Conservation (phyloP, 2,329 filamentous ascomycete genomes). For the Ceratocystiopsis brevicomis region DNA sequence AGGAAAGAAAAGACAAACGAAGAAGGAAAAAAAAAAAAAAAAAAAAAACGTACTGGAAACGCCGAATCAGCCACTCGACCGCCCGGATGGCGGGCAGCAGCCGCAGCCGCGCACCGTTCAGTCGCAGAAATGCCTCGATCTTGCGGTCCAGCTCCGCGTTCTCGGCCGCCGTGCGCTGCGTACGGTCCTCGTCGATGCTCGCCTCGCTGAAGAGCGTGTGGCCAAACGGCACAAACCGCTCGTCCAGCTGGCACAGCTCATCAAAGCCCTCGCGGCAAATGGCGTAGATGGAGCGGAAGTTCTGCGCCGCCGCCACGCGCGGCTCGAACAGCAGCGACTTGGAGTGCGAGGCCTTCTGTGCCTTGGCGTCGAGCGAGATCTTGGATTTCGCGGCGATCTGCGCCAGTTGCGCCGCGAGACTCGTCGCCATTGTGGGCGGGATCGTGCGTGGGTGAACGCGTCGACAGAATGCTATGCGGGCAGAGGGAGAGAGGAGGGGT, state of each 20-base stretch:
- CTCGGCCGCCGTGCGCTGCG: slow-evolving; percentile 61
- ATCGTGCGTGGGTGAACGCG: background rate
- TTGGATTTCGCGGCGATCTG: slow-evolving; percentile 80
- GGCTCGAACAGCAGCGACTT: slow-evolving; percentile 91
- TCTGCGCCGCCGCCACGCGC: slow-evolving; percentile 67
- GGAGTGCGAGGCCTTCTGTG: slow-evolving; percentile 77
- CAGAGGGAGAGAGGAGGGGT: no score
- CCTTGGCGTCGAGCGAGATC: slow-evolving; percentile 78
- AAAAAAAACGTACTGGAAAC: slow-evolving; percentile 50
- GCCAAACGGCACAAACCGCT: slow-evolving; percentile 55
- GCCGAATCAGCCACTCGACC: slow-evolving; percentile 82
- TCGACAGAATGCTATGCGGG: background rate
- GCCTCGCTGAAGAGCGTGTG: slow-evolving; percentile 80
- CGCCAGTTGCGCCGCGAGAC: slow-evolving; percentile 84
- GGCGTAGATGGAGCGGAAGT: slow-evolving; percentile 72
- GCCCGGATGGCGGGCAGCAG: slow-evolving; percentile 79
- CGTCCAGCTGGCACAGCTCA: slow-evolving; percentile 75
- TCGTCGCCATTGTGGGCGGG: slow-evolving; percentile 22
- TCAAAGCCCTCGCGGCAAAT: slow-evolving; percentile 80
- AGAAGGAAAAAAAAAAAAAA: no score
- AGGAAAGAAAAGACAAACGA: no score
- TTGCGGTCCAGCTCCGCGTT: slow-evolving; percentile 64
- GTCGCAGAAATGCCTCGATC: slow-evolving; percentile 63
- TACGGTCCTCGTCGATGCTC: slow-evolving; percentile 75
- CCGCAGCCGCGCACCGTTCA: slow-evolving; percentile 58